A percentile compares a stretch with the other conserved stretches of the same genome.
These are phyloP conservation scores for Globisporangium barbulae DNA, from an alignment of 352 stramenopile species.

Conservation along the genomic window DNA sequence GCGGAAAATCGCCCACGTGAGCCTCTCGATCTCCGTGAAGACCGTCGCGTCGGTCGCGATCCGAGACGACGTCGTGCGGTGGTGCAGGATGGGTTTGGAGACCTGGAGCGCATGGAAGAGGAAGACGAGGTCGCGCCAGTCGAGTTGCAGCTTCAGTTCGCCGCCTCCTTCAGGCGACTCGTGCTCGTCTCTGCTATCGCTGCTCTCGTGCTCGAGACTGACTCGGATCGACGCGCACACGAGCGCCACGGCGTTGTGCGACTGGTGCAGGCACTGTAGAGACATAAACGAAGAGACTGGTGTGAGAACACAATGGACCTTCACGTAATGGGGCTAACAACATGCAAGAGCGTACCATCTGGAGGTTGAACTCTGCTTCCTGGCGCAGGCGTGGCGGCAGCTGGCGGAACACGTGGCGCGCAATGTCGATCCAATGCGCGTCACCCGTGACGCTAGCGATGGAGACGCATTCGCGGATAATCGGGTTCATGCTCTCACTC, in stretches of 20 bases:
- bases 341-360: slow-evolving; percentile 44
- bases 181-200: slow-evolving; percentile 7
- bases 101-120: slow-evolving; percentile 72
- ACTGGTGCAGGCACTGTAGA: slow-evolving; percentile 55
- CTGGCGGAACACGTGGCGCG: slow-evolving; percentile 44
- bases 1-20: slow-evolving; percentile 30
- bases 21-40: slow-evolving; percentile 42
- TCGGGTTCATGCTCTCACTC: slow-evolving; percentile 52
- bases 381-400: slow-evolving; percentile 53
- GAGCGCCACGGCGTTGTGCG: slow-evolving; percentile 36
- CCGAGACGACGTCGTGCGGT: slow-evolving; percentile 49
- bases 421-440: slow-evolving; percentile 49
- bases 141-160: slow-evolving; percentile 17
- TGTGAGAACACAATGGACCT: background rate
- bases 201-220: slow-evolving; percentile 16
- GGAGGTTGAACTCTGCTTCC: slow-evolving; percentile 75
- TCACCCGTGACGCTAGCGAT: slow-evolving; percentile 42
- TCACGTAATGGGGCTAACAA: background rate
- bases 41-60: slow-evolving; percentile 45
- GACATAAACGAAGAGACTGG: background rate
- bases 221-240: slow-evolving; percentile 46
- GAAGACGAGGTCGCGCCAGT: slow-evolving; percentile 62
- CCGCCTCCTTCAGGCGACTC: slow-evolving; percentile 12
- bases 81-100: slow-evolving; percentile 77
- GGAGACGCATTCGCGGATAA: slow-evolving; percentile 60